Base-by-base conservation (phyloP, 2,329 filamentous ascomycete genomes). In the Gnomoniopsis sp. region DNA sequence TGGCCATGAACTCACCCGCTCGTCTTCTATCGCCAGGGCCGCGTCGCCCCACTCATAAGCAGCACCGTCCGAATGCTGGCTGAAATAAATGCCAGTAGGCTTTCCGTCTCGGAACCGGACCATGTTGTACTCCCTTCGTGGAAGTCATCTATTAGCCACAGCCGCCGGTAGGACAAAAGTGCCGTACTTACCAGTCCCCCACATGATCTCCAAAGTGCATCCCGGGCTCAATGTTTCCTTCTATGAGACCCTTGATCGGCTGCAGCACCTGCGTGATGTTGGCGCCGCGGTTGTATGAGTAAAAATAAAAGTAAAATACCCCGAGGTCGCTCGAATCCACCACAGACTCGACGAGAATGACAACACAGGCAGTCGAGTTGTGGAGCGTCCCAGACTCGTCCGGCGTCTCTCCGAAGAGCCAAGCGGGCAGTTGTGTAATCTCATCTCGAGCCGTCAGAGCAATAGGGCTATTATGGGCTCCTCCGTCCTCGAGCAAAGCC, bases 251-350 rank as follows among this genome's bases (percentile, higher is more conserved):
- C 2, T 71, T 58, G 6, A 72, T 34, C 0, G 70, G 70, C 26
- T 69, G 66, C 26, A 72, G 15, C 0, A 72, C 69, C 38, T 72
- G 71, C 0, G 68, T 71, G 54, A 71, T 65, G 19, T 72, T 72
- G 0, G 68, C 64, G 0, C 70, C 70, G 30, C 69, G 65, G 1
- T 72, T 68, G 23, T 67, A 72, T 0, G 70, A 71, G 51, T 72
- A 72, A 17, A 72, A 72, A 23, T 72, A 72, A 43, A 72, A 72
- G 57, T 68, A 72, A 11, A 72, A 72, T 0, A 68, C 70, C 34
- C 71, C 71, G 1, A 71, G 8, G 6, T 71, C 68, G 1, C 62
- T 30, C 6, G 65, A 43, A 34, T 55, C 61, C 55, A 67, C 69
- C 15, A 70, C 66, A 14, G 44, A 57, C 21, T 56, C 49, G 0